These are phyloP conservation scores for Trichoderma virens DNA, from an alignment of 495 filamentous ascomycete species.

Conservation along the genomic window DNA sequence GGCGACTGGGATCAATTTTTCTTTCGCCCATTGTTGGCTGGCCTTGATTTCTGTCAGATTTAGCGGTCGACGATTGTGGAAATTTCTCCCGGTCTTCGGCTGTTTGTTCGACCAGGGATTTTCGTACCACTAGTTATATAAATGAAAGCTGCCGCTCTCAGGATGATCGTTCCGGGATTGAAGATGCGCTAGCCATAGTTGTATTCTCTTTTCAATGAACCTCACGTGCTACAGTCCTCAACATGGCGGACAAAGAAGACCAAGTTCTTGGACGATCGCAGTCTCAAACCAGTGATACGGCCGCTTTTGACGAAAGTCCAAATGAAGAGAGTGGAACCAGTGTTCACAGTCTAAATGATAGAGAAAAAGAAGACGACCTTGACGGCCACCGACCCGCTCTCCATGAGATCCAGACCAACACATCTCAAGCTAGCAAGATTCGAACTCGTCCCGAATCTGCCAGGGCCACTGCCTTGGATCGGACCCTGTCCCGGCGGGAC, in stretches of 20 bases:
- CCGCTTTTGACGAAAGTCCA: background rate
- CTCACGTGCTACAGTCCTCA: background rate
- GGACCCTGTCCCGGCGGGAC: constrained; percentile 19
- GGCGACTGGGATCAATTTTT: background rate
- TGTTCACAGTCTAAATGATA: background rate
- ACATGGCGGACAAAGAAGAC: background rate
- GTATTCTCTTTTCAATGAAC: background rate
- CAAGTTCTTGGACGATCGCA: background rate
- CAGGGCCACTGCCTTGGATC: constrained; percentile 8
- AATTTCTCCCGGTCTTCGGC: background rate
- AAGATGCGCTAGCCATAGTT: background rate
- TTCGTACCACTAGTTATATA: background rate
- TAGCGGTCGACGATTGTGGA: background rate
- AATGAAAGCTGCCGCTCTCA: background rate
- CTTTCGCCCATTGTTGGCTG: background rate
- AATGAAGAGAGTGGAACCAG: background rate
- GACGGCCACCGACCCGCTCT: constrained; percentile 22
- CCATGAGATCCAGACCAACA: constrained; percentile 15
- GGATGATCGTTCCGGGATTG: background rate
- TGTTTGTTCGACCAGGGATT: background rate
- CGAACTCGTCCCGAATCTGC: background rate
- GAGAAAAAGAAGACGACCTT: constrained; percentile 13
- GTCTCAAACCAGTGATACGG: constrained; percentile 6
- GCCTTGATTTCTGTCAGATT: background rate
- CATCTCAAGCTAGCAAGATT: constrained; percentile 11